Evolutionary conservation across 345 rosid species (phyloP).

Genomic region (Euphorbia lathyris): DNA sequence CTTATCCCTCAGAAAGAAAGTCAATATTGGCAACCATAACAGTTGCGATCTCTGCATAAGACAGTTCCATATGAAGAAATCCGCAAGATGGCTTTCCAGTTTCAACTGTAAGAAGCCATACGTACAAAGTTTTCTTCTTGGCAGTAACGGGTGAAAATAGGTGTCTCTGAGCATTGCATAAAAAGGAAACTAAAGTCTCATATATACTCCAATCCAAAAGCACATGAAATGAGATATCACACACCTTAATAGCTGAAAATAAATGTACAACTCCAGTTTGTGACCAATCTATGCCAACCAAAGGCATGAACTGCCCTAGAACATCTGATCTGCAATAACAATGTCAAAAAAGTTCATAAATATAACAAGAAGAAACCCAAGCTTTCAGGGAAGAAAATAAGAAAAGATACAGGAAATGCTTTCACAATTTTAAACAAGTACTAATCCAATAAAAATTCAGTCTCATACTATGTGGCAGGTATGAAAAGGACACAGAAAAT

Average conservation of each 20-base stretch:
- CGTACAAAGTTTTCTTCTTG: neutral
- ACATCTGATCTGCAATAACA: constrained; percentile 76
- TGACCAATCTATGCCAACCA: constrained; percentile 93
- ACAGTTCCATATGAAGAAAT: neutral
- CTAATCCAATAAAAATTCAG: constrained; percentile 8
- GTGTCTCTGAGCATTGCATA: neutral
- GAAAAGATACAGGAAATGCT: neutral
- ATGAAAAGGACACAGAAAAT: neutral
- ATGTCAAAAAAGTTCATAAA: constrained; percentile 10
- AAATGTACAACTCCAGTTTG: constrained; percentile 94
- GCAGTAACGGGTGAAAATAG: neutral
- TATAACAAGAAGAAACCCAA: constrained; percentile 8
- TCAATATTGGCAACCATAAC: neutral
- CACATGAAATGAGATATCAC: constrained; percentile 23
- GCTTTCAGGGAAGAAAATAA: neutral
- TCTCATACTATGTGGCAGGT: neutral
- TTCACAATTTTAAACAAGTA: neutral
- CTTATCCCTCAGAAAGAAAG: neutral
- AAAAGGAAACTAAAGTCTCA: neutral
- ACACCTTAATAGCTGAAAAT: constrained; percentile 86
- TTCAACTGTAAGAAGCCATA: neutral
- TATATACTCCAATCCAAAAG: neutral
- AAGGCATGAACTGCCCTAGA: constrained; percentile 97
- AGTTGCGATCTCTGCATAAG: neutral
- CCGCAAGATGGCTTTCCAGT: neutral